phyloP scores from a whole-genome alignment of 495 filamentous ascomycete genomes.

The Xylona heveae region DNA sequence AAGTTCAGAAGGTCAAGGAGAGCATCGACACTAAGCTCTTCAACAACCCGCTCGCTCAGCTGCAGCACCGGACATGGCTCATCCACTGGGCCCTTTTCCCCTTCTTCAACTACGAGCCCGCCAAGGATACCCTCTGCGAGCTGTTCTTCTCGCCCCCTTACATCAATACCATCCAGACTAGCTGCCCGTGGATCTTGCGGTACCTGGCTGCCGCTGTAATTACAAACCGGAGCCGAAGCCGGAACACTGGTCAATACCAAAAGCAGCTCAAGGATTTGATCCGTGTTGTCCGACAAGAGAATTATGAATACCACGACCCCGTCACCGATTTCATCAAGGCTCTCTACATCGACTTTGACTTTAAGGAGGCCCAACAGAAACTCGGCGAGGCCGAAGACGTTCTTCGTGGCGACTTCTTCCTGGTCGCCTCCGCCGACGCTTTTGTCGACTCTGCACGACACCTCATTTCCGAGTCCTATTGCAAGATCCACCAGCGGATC shows the following conservation, averaged over 20 bases:
- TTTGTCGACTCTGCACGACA: slow-evolving; percentile 92
- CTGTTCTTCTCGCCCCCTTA: slow-evolving; percentile 89
- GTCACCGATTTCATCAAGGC: slow-evolving; percentile 92
- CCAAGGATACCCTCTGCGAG: slow-evolving; percentile 76
- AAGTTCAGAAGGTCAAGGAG: slow-evolving; percentile 84
- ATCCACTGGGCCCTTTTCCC: slow-evolving; percentile 98
- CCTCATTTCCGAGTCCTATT: slow-evolving; percentile 93
- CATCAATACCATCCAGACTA: slow-evolving; percentile 98
- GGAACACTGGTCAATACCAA: slow-evolving; percentile 74
- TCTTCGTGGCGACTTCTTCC: slow-evolving; percentile 86
- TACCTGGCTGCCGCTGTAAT: slow-evolving; percentile 92
- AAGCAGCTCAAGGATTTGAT: slow-evolving; percentile 96
- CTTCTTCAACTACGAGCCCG: slow-evolving; percentile 91
- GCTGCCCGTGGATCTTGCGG: slow-evolving; percentile 88
- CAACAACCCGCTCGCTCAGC: slow-evolving; percentile 85
- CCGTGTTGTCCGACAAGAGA: slow-evolving; percentile 84
- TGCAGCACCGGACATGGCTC: slow-evolving; percentile 86
- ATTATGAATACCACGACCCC: slow-evolving; percentile 91
- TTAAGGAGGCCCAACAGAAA: slow-evolving; percentile 90
- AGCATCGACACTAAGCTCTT: slow-evolving; percentile 63
- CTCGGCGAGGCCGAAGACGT: slow-evolving; percentile 82
- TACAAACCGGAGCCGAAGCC: slow-evolving; percentile 67
- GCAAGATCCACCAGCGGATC: slow-evolving; percentile 97
- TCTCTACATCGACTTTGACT: slow-evolving; percentile 94
- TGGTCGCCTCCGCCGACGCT: slow-evolving; percentile 58